A percentile compares a stretch with the other conserved stretches of the same genome.
phyloP scores from a whole-genome alignment of 148 eudicot species.

The Gaultheria prostrata region DNA sequence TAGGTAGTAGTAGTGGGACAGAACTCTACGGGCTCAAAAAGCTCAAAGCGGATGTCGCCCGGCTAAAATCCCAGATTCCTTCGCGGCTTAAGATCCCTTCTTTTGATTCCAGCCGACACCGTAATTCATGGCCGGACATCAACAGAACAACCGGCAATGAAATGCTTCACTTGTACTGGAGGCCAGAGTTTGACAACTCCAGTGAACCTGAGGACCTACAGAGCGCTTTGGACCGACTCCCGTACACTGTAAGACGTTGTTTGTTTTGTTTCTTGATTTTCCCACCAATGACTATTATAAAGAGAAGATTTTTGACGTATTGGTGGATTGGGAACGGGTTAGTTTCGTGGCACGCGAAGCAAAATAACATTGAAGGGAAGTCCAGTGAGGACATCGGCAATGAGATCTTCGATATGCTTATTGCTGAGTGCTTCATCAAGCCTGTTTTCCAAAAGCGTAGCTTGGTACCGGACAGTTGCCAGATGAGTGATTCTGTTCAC shows the following conservation, averaged over 20 bases:
- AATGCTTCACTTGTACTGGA: neutral
- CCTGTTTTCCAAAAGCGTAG: slow-evolving; percentile 12
- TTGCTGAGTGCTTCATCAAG: slow-evolving; percentile 28
- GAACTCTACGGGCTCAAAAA: neutral
- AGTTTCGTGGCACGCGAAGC: neutral
- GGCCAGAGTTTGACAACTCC: neutral
- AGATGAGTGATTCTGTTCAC: neutral
- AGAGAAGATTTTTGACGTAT: neutral
- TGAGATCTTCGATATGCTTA: slow-evolving; percentile 19
- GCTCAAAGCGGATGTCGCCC: neutral
- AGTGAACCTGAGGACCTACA: neutral
- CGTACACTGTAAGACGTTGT: neutral
- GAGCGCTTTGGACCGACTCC: neutral
- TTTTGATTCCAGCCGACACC: neutral
- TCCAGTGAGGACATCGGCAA: slow-evolving; percentile 19
- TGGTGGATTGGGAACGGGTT: neutral
- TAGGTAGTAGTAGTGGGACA: neutral
- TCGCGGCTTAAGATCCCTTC: neutral
- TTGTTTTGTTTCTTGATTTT: slow-evolving; percentile 2
- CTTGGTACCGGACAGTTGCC: neutral
- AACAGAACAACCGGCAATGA: neutral
- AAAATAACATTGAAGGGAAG: neutral
- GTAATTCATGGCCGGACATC: neutral
- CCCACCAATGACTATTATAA: neutral
- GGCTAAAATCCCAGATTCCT: neutral